Conservation (phyloP, 2,329 filamentous ascomycete genomes). For the Fusarium palustre region DNA sequence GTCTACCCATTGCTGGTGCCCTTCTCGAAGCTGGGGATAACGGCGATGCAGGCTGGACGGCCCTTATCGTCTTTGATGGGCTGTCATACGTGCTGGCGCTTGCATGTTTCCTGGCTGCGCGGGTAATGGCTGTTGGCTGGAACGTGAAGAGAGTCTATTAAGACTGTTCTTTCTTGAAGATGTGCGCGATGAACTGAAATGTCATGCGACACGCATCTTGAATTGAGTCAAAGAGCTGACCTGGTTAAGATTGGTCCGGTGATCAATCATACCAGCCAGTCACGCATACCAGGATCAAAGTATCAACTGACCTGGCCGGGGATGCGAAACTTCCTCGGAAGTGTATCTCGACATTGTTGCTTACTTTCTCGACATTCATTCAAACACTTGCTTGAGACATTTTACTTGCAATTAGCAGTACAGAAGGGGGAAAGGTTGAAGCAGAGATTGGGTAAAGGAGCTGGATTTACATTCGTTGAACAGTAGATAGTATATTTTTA, state of each 20-base stretch:
- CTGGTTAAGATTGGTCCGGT: conserved; percentile 19
- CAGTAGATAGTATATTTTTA: neutral
- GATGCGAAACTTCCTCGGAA: conserved; percentile 19
- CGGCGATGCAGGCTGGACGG: conserved; percentile 51
- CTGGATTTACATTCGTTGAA: neutral
- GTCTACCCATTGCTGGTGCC: conserved; percentile 58
- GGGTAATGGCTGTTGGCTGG: conserved; percentile 39
- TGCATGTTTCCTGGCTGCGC: conserved; percentile 35
- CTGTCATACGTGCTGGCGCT: conserved; percentile 37
- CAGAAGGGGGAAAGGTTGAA: neutral
- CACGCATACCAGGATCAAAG: conserved; percentile 11
- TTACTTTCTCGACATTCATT: neutral
- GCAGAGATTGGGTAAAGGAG: neutral
- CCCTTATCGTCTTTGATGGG: conserved; percentile 56
- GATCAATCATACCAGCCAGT: conserved; percentile 18
- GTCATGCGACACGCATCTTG: conserved; percentile 8
- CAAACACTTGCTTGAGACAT: neutral
- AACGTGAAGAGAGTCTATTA: conserved; percentile 34
- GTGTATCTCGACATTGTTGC: neutral
- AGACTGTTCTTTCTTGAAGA: conserved; percentile 3
- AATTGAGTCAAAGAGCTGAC: neutral
- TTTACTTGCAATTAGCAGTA: neutral
- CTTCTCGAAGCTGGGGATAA: conserved; percentile 49
- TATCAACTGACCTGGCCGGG: conserved; percentile 16
- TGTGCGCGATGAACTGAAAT: conserved; percentile 18